Base-by-base conservation (phyloP, 1,284 basidiomycete species). In the Pisolithus thermaeus region DNA sequence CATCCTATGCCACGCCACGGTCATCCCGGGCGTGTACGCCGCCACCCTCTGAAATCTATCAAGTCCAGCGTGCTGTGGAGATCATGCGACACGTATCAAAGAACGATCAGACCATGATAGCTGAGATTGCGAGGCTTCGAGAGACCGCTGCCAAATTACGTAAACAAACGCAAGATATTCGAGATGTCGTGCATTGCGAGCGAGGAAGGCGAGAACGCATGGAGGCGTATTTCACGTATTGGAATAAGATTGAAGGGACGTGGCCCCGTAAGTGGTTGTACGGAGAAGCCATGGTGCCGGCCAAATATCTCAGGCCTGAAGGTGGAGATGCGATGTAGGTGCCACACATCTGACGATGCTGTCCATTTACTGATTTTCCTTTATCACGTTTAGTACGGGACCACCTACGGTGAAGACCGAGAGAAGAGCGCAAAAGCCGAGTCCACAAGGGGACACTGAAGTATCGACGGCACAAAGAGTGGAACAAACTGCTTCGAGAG, bases 141-240 rank as follows among this genome's bases (percentile, higher is more conserved):
- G 55, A 61, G 9, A 50, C 41, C 2, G 63, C 63, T 16, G 56
- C 46, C 18, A 53, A 52, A 32, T 55, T 66, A 16, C 52, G 55
- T 14, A 57, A 57, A 39, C 60, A 48, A 45, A 62, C 56, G 8
- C 54, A 60, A 45, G 55, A 62, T 18, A 36, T 61, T 40, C 62
- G 63, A 14, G 57, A 63, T 16, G 53, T 61, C 3, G 55, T 60
- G 2, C 56, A 55, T 30, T 61, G 55, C 3, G 62, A 67, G 46
- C 50, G 20, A 9, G 59, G 55, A 8, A 52, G 66, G 20, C 53
- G 63, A 47, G 59, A 65, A 41, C 53, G 66, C n/a, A 65, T 69
- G 55, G 61, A 65, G 20, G 12, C 47, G 4, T 68, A 59, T 28
- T 69, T 65, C 37, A 57, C 54, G 14, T 59, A 67, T 27, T 68